phyloP scores from a whole-genome alignment of 352 stramenopile genomes.

The Globisporangium splendens region DNA sequence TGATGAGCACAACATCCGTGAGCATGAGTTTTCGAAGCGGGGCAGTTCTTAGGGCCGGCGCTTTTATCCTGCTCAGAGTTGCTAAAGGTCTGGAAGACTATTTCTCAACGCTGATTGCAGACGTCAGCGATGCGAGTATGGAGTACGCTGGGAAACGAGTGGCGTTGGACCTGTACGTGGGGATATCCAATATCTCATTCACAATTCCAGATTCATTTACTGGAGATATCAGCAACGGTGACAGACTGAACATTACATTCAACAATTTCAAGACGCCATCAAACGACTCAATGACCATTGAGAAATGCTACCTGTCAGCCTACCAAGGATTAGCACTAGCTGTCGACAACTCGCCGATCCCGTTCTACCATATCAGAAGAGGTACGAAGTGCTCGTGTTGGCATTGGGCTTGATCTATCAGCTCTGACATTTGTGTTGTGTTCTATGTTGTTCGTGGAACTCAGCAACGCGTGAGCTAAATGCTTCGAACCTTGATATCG shows the following conservation, averaged over 20 bases:
- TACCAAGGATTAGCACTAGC: slow-evolving; percentile 53
- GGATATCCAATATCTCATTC: slow-evolving; percentile 66
- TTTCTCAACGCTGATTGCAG: slow-evolving; percentile 55
- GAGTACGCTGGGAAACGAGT: slow-evolving; percentile 23
- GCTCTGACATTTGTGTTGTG: neutral
- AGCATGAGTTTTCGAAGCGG: slow-evolving; percentile 60
- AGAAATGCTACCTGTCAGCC: slow-evolving; percentile 68
- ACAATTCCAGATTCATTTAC: slow-evolving; percentile 59
- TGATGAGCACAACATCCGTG: slow-evolving; percentile 51
- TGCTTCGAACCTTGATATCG: slow-evolving; percentile 61
- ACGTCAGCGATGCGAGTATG: slow-evolving; percentile 46
- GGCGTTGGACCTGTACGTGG: slow-evolving; percentile 45
- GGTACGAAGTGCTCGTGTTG: slow-evolving; percentile 4
- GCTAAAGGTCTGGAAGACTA: slow-evolving; percentile 46
- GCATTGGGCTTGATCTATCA: neutral
- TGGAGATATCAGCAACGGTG: slow-evolving; percentile 72
- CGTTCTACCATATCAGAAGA: slow-evolving; percentile 39
- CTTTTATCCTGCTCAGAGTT: slow-evolving; percentile 69
- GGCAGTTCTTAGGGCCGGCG: slow-evolving; percentile 47
- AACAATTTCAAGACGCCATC: slow-evolving; percentile 56
- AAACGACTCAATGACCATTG: slow-evolving; percentile 56
- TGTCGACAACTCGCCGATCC: slow-evolving; percentile 57
- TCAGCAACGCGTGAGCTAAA: slow-evolving; percentile 47
- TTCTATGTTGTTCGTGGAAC: neutral
- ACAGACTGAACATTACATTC: slow-evolving; percentile 61